A percentile compares a stretch with the other conserved stretches of the same genome.
These are phyloP conservation scores for Tuber indicum DNA, from an alignment of 495 filamentous ascomycete genomes.

Conservation along the genomic window DNA sequence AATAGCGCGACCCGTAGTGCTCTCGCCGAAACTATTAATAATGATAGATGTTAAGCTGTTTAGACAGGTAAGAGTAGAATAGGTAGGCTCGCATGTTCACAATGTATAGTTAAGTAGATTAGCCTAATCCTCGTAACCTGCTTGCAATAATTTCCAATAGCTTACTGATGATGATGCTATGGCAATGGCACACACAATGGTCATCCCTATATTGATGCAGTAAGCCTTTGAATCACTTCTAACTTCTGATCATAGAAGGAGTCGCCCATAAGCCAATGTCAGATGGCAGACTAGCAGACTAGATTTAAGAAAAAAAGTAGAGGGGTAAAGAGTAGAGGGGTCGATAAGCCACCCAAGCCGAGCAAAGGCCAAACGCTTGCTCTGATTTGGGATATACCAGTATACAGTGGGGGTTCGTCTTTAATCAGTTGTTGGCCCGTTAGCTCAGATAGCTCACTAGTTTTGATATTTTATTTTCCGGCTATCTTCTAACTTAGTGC, in stretches of 20 bases:
- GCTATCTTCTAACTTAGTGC: too few relatives aligned
- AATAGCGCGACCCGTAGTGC: background rate
- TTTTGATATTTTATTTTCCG: too few relatives aligned
- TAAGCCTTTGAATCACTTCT: background rate
- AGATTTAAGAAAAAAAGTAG: background rate
- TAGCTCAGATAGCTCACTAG: too few relatives aligned
- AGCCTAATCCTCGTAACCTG: background rate
- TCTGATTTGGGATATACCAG: background rate
- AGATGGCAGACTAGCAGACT: background rate
- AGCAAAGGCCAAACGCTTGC: background rate
- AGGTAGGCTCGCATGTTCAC: background rate
- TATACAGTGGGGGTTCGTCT: too few relatives aligned
- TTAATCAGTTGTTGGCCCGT: background rate
- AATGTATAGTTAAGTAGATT: background rate
- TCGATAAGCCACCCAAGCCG: background rate
- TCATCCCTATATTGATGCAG: background rate
- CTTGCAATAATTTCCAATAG: too few relatives aligned
- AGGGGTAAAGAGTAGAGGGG: too few relatives aligned
- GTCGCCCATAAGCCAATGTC: background rate
- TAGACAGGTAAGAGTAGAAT: background rate
- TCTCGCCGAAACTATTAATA: background rate
- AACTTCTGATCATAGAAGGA: background rate
- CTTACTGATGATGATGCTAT: background rate
- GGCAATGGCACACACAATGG: background rate
- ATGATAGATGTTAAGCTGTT: background rate